Evolutionary conservation across 2,329 filamentous ascomycete species (phyloP), one percentile per base, ranked within the genome.

Genomic region (Herpotrichia juniperi): DNA sequence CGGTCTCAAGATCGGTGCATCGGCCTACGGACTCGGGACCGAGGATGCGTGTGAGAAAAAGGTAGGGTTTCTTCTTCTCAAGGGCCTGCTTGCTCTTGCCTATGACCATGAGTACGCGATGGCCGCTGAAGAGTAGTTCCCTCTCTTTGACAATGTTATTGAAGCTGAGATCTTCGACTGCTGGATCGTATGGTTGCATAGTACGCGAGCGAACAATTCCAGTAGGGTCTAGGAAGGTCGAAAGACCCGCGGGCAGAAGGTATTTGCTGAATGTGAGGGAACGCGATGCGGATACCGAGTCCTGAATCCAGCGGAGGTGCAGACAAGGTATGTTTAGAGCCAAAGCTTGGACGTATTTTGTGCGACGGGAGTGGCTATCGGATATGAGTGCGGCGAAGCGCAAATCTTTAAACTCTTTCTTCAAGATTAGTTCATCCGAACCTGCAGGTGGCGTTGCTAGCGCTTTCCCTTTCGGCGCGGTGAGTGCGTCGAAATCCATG

Each of bases 311-410:
- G 48, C 87, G 87, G 5, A 86, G 83, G 5, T 91, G 88, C 1
- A 99, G 79, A 64, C 93, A 96, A 0, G 94, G 94, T 0, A 99
- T 76, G 1, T 91, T 91, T 0, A 99, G 83, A 0, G 94, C 93
- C 2, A 99, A 83, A 0, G 94, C 94, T 75, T 97, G 93, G 81
- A 97, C 90, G 72, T 94, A 97, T 70, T 97, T 99, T 44, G 87
- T 84, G 57, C 91, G 92, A 42, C 93, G 86, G 6, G 90, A 94
- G 70, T 96, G 89, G 4, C 85, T 84, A 66, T 97, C 91, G 0
- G 93, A 88, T 53, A 99, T 90, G 12, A 97, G 78, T 3, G 91
- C 93, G 0, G 90, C 86, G 67, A 99, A 97, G 0, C 90, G 88
- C 1, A 87, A 78, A 1, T 81, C 75, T 19, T 83, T 82, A 19